Evolutionary conservation across 2,329 filamentous ascomycete genomes (phyloP).

Genomic region (Colletotrichum phormii): DNA sequence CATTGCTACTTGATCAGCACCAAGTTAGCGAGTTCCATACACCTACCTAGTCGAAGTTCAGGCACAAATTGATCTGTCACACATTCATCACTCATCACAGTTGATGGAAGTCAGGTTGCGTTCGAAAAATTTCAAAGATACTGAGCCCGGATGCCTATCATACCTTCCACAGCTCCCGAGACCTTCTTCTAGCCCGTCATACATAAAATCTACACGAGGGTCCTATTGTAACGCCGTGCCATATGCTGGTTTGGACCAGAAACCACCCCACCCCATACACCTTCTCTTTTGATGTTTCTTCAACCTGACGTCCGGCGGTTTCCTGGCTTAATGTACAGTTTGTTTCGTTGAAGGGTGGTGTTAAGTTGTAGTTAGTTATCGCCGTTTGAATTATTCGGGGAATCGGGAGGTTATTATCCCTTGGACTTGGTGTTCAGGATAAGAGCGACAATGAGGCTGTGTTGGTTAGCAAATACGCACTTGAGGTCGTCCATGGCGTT

Average conservation of each 20-base stretch:
- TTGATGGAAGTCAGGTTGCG: neutral
- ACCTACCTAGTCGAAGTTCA: too few relatives aligned
- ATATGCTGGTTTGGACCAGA: constrained; percentile 44
- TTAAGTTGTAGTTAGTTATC: constrained; percentile 10
- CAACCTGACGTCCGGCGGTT: constrained; percentile 21
- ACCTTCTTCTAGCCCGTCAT: constrained; percentile 38
- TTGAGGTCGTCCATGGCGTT: neutral
- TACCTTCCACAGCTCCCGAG: constrained; percentile 28
- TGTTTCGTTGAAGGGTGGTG: constrained; percentile 26
- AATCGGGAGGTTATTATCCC: constrained; percentile 54
- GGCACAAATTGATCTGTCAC: too few relatives aligned
- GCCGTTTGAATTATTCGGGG: constrained; percentile 9
- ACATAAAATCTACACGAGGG: constrained; percentile 47
- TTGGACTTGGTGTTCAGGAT: constrained; percentile 91
- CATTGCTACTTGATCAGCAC: neutral
- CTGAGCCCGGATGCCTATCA: constrained; percentile 30
- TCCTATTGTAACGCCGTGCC: constrained; percentile 51
- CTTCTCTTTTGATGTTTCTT: constrained; percentile 32
- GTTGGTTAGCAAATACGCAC: neutral
- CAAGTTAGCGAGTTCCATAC: neutral
- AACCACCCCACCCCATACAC: constrained; percentile 31
- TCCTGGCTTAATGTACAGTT: constrained; percentile 36
- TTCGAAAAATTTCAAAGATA: constrained; percentile 34
- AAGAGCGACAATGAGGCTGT: constrained; percentile 88
- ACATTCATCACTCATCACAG: neutral